phyloP scores from a whole-genome alignment of 352 stramenopile genomes.

The Plasmopara muralis region DNA sequence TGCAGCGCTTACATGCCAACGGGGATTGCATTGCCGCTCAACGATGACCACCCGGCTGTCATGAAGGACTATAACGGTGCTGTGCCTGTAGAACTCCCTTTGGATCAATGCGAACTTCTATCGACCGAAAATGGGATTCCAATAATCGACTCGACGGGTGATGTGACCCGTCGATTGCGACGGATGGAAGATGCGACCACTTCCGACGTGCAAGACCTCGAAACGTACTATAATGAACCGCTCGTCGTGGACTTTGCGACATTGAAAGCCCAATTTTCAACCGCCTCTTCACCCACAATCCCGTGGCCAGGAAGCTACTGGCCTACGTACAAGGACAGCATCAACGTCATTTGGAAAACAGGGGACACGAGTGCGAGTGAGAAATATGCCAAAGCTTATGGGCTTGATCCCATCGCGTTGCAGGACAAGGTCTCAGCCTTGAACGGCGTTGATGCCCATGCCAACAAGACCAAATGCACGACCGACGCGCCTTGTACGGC shows the following conservation, averaged over 20 bases:
- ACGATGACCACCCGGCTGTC: slow-evolving; percentile 17
- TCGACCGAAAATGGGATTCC: not conserved
- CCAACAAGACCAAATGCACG: slow-evolving; percentile 17
- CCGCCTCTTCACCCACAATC: slow-evolving; percentile 7
- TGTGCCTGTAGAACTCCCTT: not conserved
- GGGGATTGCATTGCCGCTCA: slow-evolving; percentile 10
- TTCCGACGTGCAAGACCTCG: slow-evolving; percentile 23
- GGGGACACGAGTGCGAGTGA: slow-evolving; percentile 21
- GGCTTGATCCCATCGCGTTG: slow-evolving; percentile 28
- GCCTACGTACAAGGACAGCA: slow-evolving; percentile 52
- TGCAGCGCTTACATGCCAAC: slow-evolving; percentile 25
- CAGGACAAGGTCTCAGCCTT: slow-evolving; percentile 28
- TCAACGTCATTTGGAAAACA: slow-evolving; percentile 43
- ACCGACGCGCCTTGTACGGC: slow-evolving; percentile 16
- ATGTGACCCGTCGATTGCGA: slow-evolving; percentile 2
- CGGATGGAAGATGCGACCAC: slow-evolving; percentile 23
- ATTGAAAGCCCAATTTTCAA: slow-evolving; percentile 26
- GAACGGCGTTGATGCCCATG: slow-evolving; percentile 27
- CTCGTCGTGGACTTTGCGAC: slow-evolving; percentile 24
- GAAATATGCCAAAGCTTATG: slow-evolving; percentile 41
- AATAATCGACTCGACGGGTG: not conserved
- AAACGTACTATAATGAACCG: slow-evolving; percentile 25
- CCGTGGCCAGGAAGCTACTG: slow-evolving; percentile 58
- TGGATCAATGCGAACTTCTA: slow-evolving; percentile 3
- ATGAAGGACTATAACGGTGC: slow-evolving; percentile 6